Conservation (phyloP, 306 rosid genomes). For the Erythrophleum fordii region DNA sequence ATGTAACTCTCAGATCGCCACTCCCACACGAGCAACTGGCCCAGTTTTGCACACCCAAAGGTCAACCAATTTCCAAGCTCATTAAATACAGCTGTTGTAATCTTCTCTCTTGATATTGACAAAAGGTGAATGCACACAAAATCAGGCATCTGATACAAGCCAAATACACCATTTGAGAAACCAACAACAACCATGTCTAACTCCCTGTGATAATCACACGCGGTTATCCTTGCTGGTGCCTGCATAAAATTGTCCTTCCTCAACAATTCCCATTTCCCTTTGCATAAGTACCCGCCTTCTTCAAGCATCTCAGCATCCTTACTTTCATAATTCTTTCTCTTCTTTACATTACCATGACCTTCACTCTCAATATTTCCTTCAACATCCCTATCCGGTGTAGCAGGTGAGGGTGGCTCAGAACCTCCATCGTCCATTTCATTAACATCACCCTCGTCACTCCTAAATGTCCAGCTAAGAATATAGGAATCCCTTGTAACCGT, state of each 20-base stretch:
- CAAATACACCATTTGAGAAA: conserved; percentile 86
- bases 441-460: conserved; percentile 28
- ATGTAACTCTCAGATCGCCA: conserved; percentile 94
- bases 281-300: conserved; percentile 58
- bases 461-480: conserved; percentile 72
- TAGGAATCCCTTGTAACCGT: conserved; percentile 73
- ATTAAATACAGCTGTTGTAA: conserved; percentile 78
- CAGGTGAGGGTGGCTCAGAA: conserved; percentile 59
- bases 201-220: conserved; percentile 84
- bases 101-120: conserved; percentile 86
- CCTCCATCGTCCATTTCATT: conserved; percentile 50
- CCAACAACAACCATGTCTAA: conserved; percentile 85
- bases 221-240: conserved; percentile 61
- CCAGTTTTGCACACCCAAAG: conserved; percentile 88
- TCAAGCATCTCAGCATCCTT: conserved; percentile 43
- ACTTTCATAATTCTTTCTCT: conserved; percentile 54
- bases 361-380: conserved; percentile 54
- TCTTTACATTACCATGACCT: conserved; percentile 49
- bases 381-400: conserved; percentile 66
- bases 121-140: conserved; percentile 83
- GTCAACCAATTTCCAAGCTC: conserved; percentile 91
- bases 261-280: conserved; percentile 77
- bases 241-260: conserved; percentile 79
- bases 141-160: conserved; percentile 92
- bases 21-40: conserved; percentile 96